These are phyloP conservation scores for Penicillium sp. DNA, from an alignment of 2,329 filamentous ascomycete genomes.

Conservation along the genomic window DNA sequence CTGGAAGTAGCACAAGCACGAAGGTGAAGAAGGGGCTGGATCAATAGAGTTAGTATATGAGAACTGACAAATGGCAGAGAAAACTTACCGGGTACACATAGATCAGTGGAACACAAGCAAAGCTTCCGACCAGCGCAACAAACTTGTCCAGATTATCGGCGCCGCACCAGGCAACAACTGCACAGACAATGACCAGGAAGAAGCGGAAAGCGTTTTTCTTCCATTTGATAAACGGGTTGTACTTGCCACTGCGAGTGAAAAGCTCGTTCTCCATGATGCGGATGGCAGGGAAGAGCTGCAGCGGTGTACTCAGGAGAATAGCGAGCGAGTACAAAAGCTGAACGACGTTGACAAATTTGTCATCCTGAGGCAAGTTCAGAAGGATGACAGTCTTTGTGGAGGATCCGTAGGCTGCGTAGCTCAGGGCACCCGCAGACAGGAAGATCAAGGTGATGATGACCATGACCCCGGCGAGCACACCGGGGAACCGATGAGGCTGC, in stretches of 20 bases:
- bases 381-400: constrained; percentile 94
- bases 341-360: constrained; percentile 89
- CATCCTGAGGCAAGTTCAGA: constrained; percentile 91
- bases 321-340: constrained; percentile 97
- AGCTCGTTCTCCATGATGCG: constrained; percentile 92
- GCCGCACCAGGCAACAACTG: constrained; percentile 82
- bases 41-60: neutral
- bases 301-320: constrained; percentile 89
- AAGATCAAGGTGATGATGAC: constrained; percentile 90
- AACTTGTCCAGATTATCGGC: constrained; percentile 96
- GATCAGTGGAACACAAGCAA: constrained; percentile 93
- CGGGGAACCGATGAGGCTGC: constrained; percentile 81
- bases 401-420: constrained; percentile 92
- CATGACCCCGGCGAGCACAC: constrained; percentile 86
- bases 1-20: constrained; percentile 67
- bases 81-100: constrained; percentile 91
- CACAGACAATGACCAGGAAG: constrained; percentile 81
- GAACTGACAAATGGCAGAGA: neutral
- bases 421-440: constrained; percentile 82
- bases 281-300: constrained; percentile 97
- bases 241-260: constrained; percentile 91
- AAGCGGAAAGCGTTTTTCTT: constrained; percentile 98
- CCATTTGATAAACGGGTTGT: constrained; percentile 99
- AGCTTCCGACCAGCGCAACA: constrained; percentile 90
- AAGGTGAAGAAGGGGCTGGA: constrained; percentile 81